These are phyloP conservation scores for Anastatica hierochuntica DNA, from an alignment of 345 rosid genomes.

Conservation along the genomic window DNA sequence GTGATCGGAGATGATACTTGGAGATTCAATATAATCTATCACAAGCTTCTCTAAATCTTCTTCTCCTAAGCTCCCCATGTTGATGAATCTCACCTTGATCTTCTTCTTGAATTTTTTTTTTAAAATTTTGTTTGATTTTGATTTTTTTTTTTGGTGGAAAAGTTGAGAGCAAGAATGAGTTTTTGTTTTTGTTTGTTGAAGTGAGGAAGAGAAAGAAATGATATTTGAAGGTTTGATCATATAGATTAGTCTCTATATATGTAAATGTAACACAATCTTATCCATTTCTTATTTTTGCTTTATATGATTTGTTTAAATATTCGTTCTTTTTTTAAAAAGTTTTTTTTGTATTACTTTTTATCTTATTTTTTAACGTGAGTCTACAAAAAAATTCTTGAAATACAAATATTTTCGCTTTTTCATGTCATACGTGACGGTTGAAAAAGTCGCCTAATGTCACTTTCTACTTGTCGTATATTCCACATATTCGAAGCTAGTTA, in stretches of 20 bases:
- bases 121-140: neutral
- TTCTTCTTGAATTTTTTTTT: no score
- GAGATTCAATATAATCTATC: slow-evolving; percentile 36
- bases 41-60: slow-evolving; percentile 42
- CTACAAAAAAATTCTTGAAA: no score
- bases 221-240: neutral
- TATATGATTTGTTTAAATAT: neutral
- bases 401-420: neutral
- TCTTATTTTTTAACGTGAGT: neutral
- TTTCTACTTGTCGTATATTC: slow-evolving; percentile 14
- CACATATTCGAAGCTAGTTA: neutral
- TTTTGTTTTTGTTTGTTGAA: neutral
- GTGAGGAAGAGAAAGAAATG: neutral
- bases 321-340: neutral
- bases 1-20: slow-evolving; percentile 1
- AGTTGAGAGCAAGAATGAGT: neutral
- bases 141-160: neutral
- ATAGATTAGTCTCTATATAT: neutral
- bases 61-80: slow-evolving; percentile 38
- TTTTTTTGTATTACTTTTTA: neutral
- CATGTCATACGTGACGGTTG: slow-evolving; percentile 5
- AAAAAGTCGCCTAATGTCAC: slow-evolving; percentile 25
- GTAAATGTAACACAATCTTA: slow-evolving; percentile 9
- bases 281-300: slow-evolving; percentile 2
- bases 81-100: neutral